These are phyloP conservation scores for Penicillium taxi DNA, from an alignment of 495 filamentous ascomycete species.

Conservation along the genomic window DNA sequence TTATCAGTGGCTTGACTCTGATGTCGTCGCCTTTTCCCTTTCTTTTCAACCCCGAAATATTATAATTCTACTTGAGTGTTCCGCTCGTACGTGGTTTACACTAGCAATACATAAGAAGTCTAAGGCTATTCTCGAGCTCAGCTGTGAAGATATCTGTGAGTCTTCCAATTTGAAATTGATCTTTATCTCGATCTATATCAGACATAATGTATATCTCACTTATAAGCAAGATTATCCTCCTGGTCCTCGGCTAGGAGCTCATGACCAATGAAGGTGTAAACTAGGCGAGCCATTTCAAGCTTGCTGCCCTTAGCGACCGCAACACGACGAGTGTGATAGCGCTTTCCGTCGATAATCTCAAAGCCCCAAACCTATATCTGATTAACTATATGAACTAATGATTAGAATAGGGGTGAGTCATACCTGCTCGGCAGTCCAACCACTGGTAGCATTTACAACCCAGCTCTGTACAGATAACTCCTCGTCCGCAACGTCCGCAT, in stretches of 20 bases:
- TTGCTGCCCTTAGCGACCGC: constrained; percentile 55
- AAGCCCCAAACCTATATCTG: constrained; percentile 55
- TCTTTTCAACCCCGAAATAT: too few species aligned
- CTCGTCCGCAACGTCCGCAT: too few species aligned
- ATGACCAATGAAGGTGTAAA: constrained; percentile 67
- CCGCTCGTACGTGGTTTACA: too few species aligned
- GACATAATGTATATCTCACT: too few species aligned
- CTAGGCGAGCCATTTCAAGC: constrained; percentile 55
- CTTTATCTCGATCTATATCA: too few species aligned
- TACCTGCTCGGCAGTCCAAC: constrained; percentile 48
- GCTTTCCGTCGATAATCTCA: constrained; percentile 48
- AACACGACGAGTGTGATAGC: constrained; percentile 60
- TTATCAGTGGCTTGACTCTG: not conserved
- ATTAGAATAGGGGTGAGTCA: constrained; percentile 7
- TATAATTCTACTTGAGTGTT: too few species aligned
- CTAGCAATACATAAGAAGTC: too few species aligned
- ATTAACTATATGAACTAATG: constrained; percentile 4
- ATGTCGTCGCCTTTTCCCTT: too few species aligned
- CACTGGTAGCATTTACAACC: constrained; percentile 32
- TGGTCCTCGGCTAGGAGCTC: constrained; percentile 6
- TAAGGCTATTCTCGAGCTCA: too few species aligned
- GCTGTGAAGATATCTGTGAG: too few species aligned
- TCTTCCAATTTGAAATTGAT: too few species aligned
- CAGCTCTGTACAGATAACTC: constrained; percentile 39
- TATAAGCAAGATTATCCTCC: too few species aligned